These are phyloP conservation scores for Podospora fimiseda DNA, from an alignment of 495 filamentous ascomycete genomes.

Conservation along the genomic window DNA sequence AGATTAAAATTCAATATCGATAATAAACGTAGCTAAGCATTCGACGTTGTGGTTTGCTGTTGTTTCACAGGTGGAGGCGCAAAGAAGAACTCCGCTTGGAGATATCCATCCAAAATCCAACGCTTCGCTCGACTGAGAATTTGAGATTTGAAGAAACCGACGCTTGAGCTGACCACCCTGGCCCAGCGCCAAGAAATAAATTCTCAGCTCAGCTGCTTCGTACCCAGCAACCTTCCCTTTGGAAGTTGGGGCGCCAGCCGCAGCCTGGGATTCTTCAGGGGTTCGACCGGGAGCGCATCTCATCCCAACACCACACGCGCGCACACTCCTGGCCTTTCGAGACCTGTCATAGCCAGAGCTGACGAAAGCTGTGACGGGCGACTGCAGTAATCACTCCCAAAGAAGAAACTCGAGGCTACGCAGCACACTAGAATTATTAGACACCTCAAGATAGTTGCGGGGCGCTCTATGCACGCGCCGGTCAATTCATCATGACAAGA, in stretches of 20 bases:
- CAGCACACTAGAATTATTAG: not conserved
- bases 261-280: conserved; percentile 18
- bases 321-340: not conserved
- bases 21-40: not conserved
- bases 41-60: not conserved
- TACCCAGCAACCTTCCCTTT: not conserved
- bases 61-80: not conserved
- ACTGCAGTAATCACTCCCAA: not conserved
- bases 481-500: conserved; percentile 55
- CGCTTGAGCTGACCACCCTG: not conserved
- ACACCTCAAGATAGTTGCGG: conserved; percentile 10
- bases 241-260: conserved; percentile 9
- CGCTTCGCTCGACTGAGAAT: not conserved
- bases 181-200: conserved; percentile 5
- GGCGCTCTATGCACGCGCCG: conserved; percentile 14
- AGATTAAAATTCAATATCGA: not conserved
- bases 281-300: not conserved
- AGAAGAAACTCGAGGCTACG: not conserved
- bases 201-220: conserved; percentile 3
- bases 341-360: not conserved
- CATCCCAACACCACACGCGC: too few species aligned
- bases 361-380: conserved; percentile 1
- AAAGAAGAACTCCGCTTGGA: not conserved
- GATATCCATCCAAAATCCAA: not conserved
- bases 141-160: not conserved